Evolutionary conservation across 768 basidiomycete species (phyloP).

Genomic region (Clitopilus passeckerianus): DNA sequence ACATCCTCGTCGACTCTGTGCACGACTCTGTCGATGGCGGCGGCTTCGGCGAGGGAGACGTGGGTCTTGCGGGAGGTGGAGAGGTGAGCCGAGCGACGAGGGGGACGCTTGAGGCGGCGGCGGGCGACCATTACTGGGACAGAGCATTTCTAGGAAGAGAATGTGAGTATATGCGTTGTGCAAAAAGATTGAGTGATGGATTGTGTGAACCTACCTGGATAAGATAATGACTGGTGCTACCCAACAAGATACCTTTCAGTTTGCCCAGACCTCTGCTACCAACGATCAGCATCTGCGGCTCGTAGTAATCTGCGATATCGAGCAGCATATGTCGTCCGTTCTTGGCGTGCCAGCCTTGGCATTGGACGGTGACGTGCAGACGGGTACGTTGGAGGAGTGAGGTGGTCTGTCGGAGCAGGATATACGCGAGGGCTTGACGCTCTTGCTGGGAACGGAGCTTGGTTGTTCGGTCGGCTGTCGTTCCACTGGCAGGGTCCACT

Average conservation of each 20-base stretch:
- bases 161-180: not conserved
- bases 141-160: conserved; percentile 64
- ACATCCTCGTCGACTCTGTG: conserved; percentile 84
- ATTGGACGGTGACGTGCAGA: conserved; percentile 80
- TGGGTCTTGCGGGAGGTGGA: conserved; percentile 69
- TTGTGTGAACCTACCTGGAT: conserved; percentile 52
- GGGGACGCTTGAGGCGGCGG: conserved; percentile 83
- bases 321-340: conserved; percentile 87
- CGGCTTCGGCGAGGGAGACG: conserved; percentile 82
- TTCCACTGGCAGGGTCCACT: conserved; percentile 71
- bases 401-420: conserved; percentile 86
- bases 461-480: conserved; percentile 64
- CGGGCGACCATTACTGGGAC: conserved; percentile 98
- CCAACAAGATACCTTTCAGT: conserved; percentile 87
- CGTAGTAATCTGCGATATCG: conserved; percentile 81
- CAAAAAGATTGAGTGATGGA: not conserved
- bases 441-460: conserved; percentile 92
- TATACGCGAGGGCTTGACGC: conserved; percentile 87
- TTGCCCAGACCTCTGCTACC: conserved; percentile 89
- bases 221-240: conserved; percentile 93
- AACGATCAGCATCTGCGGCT: conserved; percentile 91
- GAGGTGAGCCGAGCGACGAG: conserved; percentile 75
- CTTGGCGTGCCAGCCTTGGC: conserved; percentile 98
- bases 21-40: conserved; percentile 77
- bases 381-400: conserved; percentile 86